phyloP scores from a whole-genome alignment of 192 early-diverging fungal genomes.

The Mortierella claussenii region DNA sequence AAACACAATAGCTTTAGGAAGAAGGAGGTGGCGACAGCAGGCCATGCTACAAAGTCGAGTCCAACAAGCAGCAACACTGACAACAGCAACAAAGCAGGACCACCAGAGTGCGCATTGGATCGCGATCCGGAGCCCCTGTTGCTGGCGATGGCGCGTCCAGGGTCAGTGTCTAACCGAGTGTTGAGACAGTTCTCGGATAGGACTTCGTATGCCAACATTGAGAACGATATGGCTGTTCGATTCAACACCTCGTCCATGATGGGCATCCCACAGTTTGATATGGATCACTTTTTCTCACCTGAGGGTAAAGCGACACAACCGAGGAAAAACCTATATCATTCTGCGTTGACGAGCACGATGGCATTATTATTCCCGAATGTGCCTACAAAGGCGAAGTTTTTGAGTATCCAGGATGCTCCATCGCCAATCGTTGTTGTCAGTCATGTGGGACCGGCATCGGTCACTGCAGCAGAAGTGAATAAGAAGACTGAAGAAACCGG shows the following conservation, averaged over 20 bases:
- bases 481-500: background rate
- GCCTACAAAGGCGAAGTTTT: conserved; percentile 26
- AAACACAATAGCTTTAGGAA: background rate
- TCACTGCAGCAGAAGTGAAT: background rate
- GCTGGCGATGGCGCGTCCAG: conserved; percentile 51
- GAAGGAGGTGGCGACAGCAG: background rate
- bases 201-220: conserved; percentile 61
- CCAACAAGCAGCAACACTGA: background rate
- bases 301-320: conserved; percentile 22
- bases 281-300: conserved; percentile 38
- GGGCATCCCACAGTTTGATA: conserved; percentile 38
- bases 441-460: conserved; percentile 17
- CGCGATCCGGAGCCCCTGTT: conserved; percentile 46
- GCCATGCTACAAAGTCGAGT: background rate
- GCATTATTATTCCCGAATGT: conserved; percentile 22
- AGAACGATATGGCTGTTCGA: conserved; percentile 57
- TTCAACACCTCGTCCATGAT: conserved; percentile 51
- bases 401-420: conserved; percentile 1
- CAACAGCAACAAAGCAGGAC: background rate
- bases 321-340: conserved; percentile 11
- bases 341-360: conserved; percentile 12
- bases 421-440: conserved; percentile 50
- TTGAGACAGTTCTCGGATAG: conserved; percentile 47
- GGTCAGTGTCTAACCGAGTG: conserved; percentile 37
- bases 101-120: conserved; percentile 21